Percentiles rank a stretch among this genome's conserved stretches.
Conservation (phyloP, 2,329 filamentous ascomycete genomes). For the Sporothrix luriei region DNA sequence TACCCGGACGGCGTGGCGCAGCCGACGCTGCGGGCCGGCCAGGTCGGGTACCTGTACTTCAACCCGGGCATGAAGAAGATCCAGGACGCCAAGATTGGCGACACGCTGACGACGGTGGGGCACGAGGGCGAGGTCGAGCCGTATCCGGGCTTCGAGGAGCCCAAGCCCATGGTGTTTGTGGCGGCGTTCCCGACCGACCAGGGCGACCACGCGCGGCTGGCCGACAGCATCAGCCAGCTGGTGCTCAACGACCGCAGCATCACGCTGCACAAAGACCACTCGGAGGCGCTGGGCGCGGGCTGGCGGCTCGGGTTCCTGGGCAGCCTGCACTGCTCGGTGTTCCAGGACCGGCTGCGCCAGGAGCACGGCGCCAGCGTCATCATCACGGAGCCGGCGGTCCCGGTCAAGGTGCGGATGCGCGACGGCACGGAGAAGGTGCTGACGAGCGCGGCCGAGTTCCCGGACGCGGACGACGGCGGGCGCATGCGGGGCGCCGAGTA, state of each 20-base stretch:
- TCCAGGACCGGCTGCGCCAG: conserved; percentile 90
- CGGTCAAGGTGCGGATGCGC: conserved; percentile 79
- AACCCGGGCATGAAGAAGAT: conserved; percentile 98
- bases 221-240: conserved; percentile 92
- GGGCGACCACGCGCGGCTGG: conserved; percentile 78
- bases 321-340: conserved; percentile 98
- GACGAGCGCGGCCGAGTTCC: conserved; percentile 85
- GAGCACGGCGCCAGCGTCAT: conserved; percentile 95
- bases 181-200: conserved; percentile 95
- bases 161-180: conserved; percentile 98
- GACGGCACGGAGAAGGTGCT: conserved; percentile 78
- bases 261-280: conserved; percentile 90
- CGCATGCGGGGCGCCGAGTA: conserved; percentile 50
- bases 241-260: conserved; percentile 94
- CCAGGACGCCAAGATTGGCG: conserved; percentile 92
- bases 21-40: conserved; percentile 77
- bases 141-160: conserved; percentile 91
- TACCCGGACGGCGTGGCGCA: conserved; percentile 86
- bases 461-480: conserved; percentile 60
- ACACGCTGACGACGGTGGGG: conserved; percentile 86
- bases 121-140: conserved; percentile 75
- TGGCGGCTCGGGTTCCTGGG: conserved; percentile 94
- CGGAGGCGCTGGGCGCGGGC: conserved; percentile 87
- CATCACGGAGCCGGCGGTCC: conserved; percentile 93
- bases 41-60: conserved; percentile 96